Evolutionary conservation across 768 basidiomycete genomes (phyloP).

Genomic region (Hygrophorus pudorinus): DNA sequence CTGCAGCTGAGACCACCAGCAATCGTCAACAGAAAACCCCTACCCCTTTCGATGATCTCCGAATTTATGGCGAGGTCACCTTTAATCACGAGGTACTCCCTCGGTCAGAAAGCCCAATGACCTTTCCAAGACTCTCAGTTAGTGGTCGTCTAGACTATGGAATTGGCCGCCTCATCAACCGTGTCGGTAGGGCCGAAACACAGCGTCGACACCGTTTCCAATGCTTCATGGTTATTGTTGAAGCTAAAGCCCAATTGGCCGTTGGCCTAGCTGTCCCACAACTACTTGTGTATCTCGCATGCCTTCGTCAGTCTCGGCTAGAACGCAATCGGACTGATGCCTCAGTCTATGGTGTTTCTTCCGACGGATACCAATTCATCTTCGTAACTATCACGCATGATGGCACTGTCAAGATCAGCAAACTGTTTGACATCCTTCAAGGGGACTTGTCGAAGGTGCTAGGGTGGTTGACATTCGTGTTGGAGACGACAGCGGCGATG

Average conservation of each 20-base stretch:
- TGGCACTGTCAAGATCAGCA: slow-evolving; percentile 10
- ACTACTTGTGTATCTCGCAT: slow-evolving; percentile 12
- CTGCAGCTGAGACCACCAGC: neutral
- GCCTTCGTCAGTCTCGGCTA: slow-evolving; percentile 13
- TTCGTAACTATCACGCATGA: slow-evolving; percentile 12
- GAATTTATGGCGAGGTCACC: slow-evolving; percentile 11
- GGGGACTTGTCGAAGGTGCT: slow-evolving; percentile 8
- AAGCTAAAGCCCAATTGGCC: slow-evolving; percentile 8
- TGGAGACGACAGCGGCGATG: slow-evolving; percentile 7
- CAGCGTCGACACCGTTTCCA: slow-evolving; percentile 6
- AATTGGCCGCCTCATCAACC: no score
- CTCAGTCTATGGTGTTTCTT: slow-evolving; percentile 12
- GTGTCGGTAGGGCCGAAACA: neutral
- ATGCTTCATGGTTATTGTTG: slow-evolving; percentile 11
- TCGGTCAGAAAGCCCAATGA: neutral
- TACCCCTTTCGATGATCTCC: slow-evolving; percentile 11
- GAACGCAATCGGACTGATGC: slow-evolving; percentile 9
- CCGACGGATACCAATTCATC: slow-evolving; percentile 10
- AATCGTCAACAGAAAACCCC: slow-evolving; percentile 4
- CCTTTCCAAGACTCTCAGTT: neutral
- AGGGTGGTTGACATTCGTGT: slow-evolving; percentile 9
- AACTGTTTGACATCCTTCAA: slow-evolving; percentile 6
- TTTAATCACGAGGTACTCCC: slow-evolving; percentile 9
- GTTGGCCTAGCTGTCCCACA: slow-evolving; percentile 8
- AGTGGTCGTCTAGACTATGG: neutral